Percentiles rank a stretch among this genome's conserved stretches.
Conservation (phyloP, 148 eudicot genomes). For the Rheum nobile region DNA sequence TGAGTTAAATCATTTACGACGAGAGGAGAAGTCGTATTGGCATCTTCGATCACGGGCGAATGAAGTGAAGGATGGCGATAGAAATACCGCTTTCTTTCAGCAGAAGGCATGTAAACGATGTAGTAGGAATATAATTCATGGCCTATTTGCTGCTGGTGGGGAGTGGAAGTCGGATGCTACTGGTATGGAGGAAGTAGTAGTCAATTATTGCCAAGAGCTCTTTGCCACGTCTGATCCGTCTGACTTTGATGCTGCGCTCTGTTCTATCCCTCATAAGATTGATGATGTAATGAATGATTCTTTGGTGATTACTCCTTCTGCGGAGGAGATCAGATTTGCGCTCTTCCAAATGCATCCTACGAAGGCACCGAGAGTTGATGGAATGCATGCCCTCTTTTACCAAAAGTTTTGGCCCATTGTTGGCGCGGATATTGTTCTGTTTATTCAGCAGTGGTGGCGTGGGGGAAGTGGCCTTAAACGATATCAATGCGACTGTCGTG, state of each 20-base stretch:
- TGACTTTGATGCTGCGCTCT: not conserved
- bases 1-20: not conserved
- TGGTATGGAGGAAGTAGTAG: not conserved
- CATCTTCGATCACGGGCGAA: not conserved
- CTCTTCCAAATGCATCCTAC: not conserved
- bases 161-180: not conserved
- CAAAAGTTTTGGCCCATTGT: not conserved
- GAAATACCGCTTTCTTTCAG: not conserved
- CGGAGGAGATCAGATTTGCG: not conserved
- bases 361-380: not conserved
- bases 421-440: not conserved
- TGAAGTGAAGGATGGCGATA: not conserved
- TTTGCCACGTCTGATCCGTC: not conserved
- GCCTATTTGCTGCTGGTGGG: not conserved
- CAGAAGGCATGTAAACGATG: not conserved
- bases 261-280: not conserved
- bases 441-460: not conserved
- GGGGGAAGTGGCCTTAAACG: not conserved
- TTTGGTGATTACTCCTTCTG: not conserved
- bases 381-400: not conserved
- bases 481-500: no score
- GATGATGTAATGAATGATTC: not conserved
- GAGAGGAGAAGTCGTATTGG: not conserved
- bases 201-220: not conserved
- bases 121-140: not conserved